phyloP scores from a whole-genome alignment of 306 rosid genomes.

The Luffa acutangula region DNA sequence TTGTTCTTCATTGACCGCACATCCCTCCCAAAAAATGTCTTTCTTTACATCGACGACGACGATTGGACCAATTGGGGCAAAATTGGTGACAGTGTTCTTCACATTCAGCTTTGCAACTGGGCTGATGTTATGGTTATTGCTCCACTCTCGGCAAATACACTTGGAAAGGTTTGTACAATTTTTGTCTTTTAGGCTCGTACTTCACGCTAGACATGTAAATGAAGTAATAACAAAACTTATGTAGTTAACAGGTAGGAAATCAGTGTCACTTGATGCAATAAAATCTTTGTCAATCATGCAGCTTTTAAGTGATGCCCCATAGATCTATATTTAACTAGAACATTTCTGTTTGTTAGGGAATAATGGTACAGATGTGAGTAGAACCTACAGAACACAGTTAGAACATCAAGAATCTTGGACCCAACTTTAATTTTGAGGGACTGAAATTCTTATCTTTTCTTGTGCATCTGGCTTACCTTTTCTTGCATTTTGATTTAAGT shows the following conservation, averaged over 20 bases:
- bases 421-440: background rate
- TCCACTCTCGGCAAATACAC: slow-evolving; percentile 80
- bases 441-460: background rate
- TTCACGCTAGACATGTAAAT: background rate
- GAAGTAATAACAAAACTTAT: background rate
- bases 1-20: slow-evolving; percentile 39
- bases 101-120: slow-evolving; percentile 70
- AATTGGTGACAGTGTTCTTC: slow-evolving; percentile 55
- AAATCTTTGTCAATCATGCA: background rate
- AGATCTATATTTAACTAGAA: background rate
- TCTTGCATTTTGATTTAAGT: too few relatives aligned
- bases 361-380: background rate
- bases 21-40: slow-evolving; percentile 31
- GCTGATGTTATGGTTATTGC: slow-evolving; percentile 85
- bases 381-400: background rate
- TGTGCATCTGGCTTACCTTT: too few relatives aligned
- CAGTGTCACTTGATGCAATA: background rate
- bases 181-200: background rate
- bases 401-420: background rate
- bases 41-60: slow-evolving; percentile 34
- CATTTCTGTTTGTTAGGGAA: background rate
- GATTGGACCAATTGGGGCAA: slow-evolving; percentile 58
- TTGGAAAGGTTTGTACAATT: slow-evolving; percentile 44
- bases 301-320: background rate
- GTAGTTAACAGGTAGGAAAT: background rate